These are phyloP conservation scores for Euphorbia tirucalli DNA, from an alignment of 345 rosid species.

Conservation along the genomic window DNA sequence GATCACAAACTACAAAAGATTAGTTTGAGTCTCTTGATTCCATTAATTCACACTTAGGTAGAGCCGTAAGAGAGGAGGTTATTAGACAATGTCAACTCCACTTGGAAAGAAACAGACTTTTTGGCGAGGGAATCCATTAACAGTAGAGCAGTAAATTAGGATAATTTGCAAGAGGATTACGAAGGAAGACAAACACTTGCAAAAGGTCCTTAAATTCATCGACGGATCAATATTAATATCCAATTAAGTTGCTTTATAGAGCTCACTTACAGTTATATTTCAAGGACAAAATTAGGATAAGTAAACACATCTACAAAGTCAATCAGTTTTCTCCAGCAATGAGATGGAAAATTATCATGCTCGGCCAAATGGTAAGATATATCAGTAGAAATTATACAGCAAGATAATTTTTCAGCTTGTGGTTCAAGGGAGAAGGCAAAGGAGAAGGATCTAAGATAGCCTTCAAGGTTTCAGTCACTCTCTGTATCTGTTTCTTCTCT, in stretches of 20 bases:
- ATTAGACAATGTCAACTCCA: background rate
- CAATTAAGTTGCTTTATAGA: background rate
- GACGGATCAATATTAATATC: background rate
- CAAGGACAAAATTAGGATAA: background rate
- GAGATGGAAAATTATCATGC: background rate
- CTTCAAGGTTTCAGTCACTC: slow-evolving; percentile 15
- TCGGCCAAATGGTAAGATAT: background rate
- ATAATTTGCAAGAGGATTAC: background rate
- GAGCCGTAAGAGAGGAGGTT: background rate
- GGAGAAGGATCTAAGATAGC: background rate
- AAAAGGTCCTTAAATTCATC: background rate
- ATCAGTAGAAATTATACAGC: background rate
- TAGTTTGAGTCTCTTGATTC: too few relatives aligned
- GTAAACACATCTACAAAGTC: background rate
- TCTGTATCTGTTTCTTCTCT: slow-evolving; percentile 22
- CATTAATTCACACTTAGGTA: too few relatives aligned
- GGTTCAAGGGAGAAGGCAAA: background rate
- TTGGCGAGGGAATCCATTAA: background rate
- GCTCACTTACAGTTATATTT: background rate
- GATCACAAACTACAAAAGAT: too few relatives aligned
- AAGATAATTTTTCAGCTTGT: background rate
- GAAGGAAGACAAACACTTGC: background rate
- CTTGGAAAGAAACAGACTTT: background rate
- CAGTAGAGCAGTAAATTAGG: background rate
- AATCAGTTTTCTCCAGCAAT: background rate